Conservation (phyloP, 179 eudicot genomes). For the Spergularia azorica region DNA sequence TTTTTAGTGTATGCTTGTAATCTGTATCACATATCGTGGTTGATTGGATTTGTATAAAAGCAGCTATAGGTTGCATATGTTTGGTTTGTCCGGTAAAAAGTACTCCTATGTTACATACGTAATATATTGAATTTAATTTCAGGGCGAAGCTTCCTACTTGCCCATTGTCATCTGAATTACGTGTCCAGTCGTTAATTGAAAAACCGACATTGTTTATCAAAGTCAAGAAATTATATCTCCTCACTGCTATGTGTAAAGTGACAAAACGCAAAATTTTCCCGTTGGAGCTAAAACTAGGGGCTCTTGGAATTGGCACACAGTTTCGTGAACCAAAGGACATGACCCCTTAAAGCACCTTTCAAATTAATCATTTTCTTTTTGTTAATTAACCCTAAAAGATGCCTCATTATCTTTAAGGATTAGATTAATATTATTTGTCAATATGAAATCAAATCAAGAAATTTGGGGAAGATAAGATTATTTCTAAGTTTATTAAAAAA, state of each 20-base stretch:
- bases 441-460: background rate
- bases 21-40: conserved; percentile 21
- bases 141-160: conserved; percentile 37
- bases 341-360: too few relatives aligned
- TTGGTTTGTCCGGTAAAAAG: background rate
- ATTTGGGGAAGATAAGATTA: background rate
- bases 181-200: background rate
- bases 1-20: conserved; percentile 32
- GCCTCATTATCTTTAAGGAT: too few relatives aligned
- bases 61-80: conserved; percentile 21
- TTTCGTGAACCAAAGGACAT: background rate
- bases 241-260: too few relatives aligned
- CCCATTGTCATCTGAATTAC: conserved; percentile 3
- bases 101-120: conserved; percentile 11
- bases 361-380: too few relatives aligned
- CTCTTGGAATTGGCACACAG: background rate
- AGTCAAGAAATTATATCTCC: too few relatives aligned
- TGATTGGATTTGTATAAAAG: conserved; percentile 33
- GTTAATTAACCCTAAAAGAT: too few relatives aligned
- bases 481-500: background rate
- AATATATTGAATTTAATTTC: conserved; percentile 14
- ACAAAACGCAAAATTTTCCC: too few relatives aligned
- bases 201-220: background rate
- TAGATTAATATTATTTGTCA: too few relatives aligned
- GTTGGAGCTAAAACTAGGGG: too few relatives aligned